phyloP scores from a whole-genome alignment of 2,329 filamentous ascomycete genomes.

The Hortaea werneckii region DNA sequence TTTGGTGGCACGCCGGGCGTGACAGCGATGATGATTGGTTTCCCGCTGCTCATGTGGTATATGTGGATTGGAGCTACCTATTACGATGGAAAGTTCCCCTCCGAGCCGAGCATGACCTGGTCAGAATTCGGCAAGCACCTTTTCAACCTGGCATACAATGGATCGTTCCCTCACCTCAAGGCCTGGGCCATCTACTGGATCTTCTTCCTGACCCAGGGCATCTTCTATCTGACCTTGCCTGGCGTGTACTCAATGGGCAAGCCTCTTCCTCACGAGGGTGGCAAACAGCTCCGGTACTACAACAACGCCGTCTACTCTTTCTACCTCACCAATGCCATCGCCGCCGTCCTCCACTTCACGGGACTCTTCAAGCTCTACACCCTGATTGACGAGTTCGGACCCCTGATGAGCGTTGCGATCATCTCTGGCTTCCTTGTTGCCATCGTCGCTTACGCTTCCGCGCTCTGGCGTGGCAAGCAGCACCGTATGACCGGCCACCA shows the following conservation, averaged over 20 bases:
- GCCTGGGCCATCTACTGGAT: slow-evolving; percentile 94
- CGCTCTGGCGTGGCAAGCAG: slow-evolving; percentile 65
- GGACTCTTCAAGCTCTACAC: slow-evolving; percentile 84
- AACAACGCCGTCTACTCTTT: slow-evolving; percentile 84
- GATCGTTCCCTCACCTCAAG: slow-evolving; percentile 70
- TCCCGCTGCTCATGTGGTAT: slow-evolving; percentile 95
- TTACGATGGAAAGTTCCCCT: slow-evolving; percentile 75
- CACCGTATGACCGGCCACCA: slow-evolving; percentile 83
- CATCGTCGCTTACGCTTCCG: slow-evolving; percentile 77
- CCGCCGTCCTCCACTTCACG: slow-evolving; percentile 64
- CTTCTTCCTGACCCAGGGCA: slow-evolving; percentile 76
- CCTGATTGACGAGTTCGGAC: slow-evolving; percentile 89
- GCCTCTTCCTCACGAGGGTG: slow-evolving; percentile 68
- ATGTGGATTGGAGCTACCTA: slow-evolving; percentile 97
- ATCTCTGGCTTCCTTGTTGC: slow-evolving; percentile 77
- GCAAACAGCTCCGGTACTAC: slow-evolving; percentile 85
- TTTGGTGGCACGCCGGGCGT: slow-evolving; percentile 84
- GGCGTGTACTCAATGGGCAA: slow-evolving; percentile 84
- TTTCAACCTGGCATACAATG: slow-evolving; percentile 62
- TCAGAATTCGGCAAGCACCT: slow-evolving; percentile 64
- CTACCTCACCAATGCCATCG: slow-evolving; percentile 70
- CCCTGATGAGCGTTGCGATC: slow-evolving; percentile 86
- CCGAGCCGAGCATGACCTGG: slow-evolving; percentile 39
- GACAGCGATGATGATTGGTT: slow-evolving; percentile 75
- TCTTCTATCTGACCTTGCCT: slow-evolving; percentile 75